Evolutionary conservation across 441 rosid genomes (phyloP), one percentile per base, ranked within the genome.

Genomic region (Isatis lusitanica): DNA sequence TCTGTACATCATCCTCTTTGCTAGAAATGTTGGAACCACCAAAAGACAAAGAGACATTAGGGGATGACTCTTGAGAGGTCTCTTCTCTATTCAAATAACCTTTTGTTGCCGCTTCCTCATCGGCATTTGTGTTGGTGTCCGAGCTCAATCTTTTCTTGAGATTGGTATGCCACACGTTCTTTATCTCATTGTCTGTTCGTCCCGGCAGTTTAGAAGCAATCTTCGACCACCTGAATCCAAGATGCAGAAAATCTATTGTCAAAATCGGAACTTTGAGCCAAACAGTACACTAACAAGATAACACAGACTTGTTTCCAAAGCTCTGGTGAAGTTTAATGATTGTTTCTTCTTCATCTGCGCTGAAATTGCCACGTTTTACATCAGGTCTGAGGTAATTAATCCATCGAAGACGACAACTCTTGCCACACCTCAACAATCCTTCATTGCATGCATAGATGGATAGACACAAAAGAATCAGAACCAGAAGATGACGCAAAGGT

Each of bases 331-430:
- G 79, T 63, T 56, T 66, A 9, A 83, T 76, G 11, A 88, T 66
- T 48, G 81, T 65, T 12, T 82, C 83, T 60, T 88, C 92, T 79
- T 86, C 92, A 67, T 86, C 84, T 18, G 39, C 43, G 55, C 80
- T 81, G 82, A 88, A 86, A 60, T 84, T 81, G 43, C 92, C 92
- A 17, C 89, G 76, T 73, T 85, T 87, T 56, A 85, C 77, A 64
- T 87, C 92, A 8, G 92, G 89, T 44, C 89, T 63, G 52, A 87
- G 71, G 79, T 87, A 87, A 58, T 87, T 87, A 48, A 87, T 81
- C 92, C 89, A 87, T 65, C 92, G 74, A 63, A 88, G 77, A 30
- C 90, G 83, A 64, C 90, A 88, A 51, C 92, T 88, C 63, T 88
- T 88, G 60, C 92, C 92, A 47, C 92, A 88, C 56, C 92, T 70